A percentile compares a stretch with the other conserved stretches of the same genome.
phyloP scores from a whole-genome alignment of 768 basidiomycete genomes.

The Nidularia pulvinata region DNA sequence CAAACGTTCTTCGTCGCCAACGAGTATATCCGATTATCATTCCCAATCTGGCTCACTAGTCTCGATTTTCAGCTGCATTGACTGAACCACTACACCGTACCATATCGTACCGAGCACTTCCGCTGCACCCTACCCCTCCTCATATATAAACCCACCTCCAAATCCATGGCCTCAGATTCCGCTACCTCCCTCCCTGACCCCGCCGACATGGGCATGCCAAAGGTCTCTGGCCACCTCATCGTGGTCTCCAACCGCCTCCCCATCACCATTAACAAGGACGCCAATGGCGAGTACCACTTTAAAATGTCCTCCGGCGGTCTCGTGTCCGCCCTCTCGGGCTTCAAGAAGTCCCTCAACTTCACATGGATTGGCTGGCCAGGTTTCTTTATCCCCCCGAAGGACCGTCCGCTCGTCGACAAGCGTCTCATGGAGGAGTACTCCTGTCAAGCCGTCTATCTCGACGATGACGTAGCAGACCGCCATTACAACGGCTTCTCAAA shows the following conservation, averaged over 20 bases:
- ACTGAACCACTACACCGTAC: conserved; percentile 5
- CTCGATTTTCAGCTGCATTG: conserved; percentile 19
- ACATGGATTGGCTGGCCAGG: conserved; percentile 98
- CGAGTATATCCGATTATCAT: conserved; percentile 19
- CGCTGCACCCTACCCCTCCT: background rate
- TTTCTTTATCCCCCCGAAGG: conserved; percentile 91
- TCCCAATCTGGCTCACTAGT: conserved; percentile 28
- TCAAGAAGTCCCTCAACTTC: conserved; percentile 98
- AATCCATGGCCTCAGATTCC: conserved; percentile 21
- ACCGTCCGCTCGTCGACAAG: conserved; percentile 89
- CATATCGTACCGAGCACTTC: background rate
- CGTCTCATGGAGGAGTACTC: conserved; percentile 94
- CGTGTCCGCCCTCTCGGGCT: conserved; percentile 94
- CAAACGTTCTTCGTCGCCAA: conserved; percentile 1
- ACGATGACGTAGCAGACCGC: conserved; percentile 97
- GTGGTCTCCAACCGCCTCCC: conserved; percentile 97
- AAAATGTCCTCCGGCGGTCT: conserved; percentile 99
- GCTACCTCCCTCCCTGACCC: conserved; percentile 21
- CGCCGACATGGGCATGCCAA: conserved; percentile 42
- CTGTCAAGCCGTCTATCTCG: conserved; percentile 97
- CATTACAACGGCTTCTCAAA: conserved; percentile 99
- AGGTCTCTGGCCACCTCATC: conserved; percentile 73
- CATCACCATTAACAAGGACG: conserved; percentile 95
- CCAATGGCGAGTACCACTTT: conserved; percentile 92
- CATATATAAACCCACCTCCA: conserved; percentile 17